These are phyloP conservation scores for Aspergillus costaricaensis DNA, from an alignment of 2,329 filamentous ascomycete species.

Conservation along the genomic window DNA sequence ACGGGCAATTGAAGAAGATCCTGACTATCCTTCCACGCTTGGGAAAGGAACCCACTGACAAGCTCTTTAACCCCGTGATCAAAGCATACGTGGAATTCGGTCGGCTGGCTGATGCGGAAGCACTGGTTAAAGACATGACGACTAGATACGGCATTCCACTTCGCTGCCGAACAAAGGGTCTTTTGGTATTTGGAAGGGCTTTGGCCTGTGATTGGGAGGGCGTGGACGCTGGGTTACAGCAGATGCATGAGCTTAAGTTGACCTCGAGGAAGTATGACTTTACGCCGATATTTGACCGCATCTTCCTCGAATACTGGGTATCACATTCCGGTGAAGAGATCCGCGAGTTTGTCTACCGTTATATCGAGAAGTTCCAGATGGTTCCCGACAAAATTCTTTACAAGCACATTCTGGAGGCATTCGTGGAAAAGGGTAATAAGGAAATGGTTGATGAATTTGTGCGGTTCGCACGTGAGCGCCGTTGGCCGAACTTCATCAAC, in stretches of 20 bases:
- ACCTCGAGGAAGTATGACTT: conserved; percentile 34
- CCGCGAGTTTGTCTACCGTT: conserved; percentile 38
- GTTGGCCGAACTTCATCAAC: conserved; percentile 38
- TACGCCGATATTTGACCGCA: conserved; percentile 38
- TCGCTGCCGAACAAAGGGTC: conserved; percentile 38
- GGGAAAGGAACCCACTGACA: conserved; percentile 36
- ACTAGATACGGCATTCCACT: conserved; percentile 31
- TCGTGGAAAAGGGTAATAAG: conserved; percentile 41
- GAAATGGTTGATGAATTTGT: conserved; percentile 35
- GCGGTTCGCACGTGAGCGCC: conserved; percentile 30
- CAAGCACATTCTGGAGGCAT: conserved; percentile 43
- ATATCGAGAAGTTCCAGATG: conserved; percentile 39
- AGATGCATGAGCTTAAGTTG: conserved; percentile 39
- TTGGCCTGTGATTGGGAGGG: conserved; percentile 43
- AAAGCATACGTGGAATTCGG: conserved; percentile 44
- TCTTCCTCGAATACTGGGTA: conserved; percentile 46
- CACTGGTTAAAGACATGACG: conserved; percentile 39
- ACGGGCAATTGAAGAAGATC: conserved; percentile 36
- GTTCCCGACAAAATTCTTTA: conserved; percentile 42
- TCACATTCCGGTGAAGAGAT: conserved; percentile 37
- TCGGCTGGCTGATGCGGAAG: conserved; percentile 36
- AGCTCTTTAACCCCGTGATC: conserved; percentile 44
- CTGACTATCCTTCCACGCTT: conserved; percentile 30
- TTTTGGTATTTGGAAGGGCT: conserved; percentile 41
- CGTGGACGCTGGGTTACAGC: conserved; percentile 40